Conservation (phyloP, 1,284 basidiomycete species). For the Mycosarcoma maydis region DNA sequence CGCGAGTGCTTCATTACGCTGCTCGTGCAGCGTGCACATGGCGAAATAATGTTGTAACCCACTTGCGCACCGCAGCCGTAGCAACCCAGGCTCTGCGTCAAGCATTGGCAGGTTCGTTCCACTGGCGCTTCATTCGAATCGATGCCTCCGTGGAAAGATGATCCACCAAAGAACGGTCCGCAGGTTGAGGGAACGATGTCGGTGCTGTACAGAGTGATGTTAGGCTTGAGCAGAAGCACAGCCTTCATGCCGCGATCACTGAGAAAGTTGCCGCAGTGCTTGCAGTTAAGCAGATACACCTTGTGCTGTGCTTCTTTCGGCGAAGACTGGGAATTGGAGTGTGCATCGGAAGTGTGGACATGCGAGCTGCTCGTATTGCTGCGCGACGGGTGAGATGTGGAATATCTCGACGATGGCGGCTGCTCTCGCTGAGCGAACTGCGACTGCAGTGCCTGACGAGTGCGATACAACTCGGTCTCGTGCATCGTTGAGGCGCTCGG, state of each 20-base stretch:
- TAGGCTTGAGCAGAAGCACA: slow-evolving; percentile 81
- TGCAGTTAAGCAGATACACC: slow-evolving; percentile 83
- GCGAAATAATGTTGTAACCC: slow-evolving; percentile 60
- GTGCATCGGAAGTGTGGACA: slow-evolving; percentile 3
- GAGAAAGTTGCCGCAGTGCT: slow-evolving; percentile 77
- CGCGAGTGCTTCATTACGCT: slow-evolving; percentile 70
- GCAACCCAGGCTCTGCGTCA: slow-evolving; percentile 81
- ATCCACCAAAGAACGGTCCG: slow-evolving; percentile 66
- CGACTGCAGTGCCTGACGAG: slow-evolving; percentile 28
- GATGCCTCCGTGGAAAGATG: slow-evolving; percentile 65
- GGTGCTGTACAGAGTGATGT: slow-evolving; percentile 82
- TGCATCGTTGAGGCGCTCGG: slow-evolving; percentile 16
- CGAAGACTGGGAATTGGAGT: slow-evolving; percentile 10
- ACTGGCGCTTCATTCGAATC: slow-evolving; percentile 67
- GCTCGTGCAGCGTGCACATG: slow-evolving; percentile 63
- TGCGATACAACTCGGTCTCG: slow-evolving; percentile 28
- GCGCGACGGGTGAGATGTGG: slow-evolving; percentile 9
- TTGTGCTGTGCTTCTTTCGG: slow-evolving; percentile 68
- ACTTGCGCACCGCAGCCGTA: slow-evolving; percentile 80
- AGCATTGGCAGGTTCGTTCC: slow-evolving; percentile 75
- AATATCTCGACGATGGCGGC: slow-evolving; percentile 6
- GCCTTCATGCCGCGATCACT: slow-evolving; percentile 88
- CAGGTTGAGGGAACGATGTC: slow-evolving; percentile 83
- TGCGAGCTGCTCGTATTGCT: slow-evolving; percentile 10
- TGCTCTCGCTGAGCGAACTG: slow-evolving; percentile 14